Evolutionary conservation across 257 asterid genomes (phyloP).

Genomic region (Phtheirospermum japonicum): DNA sequence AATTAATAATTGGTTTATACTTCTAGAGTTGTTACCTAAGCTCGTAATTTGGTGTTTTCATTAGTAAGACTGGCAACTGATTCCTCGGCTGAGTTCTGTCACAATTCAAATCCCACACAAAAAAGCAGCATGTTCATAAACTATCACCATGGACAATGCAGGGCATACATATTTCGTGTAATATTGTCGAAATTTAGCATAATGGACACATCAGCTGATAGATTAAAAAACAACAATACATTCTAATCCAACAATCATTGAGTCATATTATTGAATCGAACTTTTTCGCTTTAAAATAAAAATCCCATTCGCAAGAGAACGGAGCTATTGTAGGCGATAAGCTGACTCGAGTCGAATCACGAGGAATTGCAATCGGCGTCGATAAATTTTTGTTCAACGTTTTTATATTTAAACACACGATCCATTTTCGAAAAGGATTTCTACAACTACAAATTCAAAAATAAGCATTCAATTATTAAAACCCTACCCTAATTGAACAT

Average conservation of each 20-base stretch:
- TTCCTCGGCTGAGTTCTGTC: slow-evolving; percentile 55
- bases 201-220: slow-evolving; percentile 11
- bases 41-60: slow-evolving; percentile 50
- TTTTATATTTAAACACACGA: too few species aligned
- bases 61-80: slow-evolving; percentile 45
- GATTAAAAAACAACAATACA: slow-evolving; percentile 16
- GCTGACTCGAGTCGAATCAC: too few species aligned
- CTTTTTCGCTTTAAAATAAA: background rate
- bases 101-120: slow-evolving; percentile 28
- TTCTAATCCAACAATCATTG: slow-evolving; percentile 10
- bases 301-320: too few species aligned
- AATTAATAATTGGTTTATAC: slow-evolving; percentile 5
- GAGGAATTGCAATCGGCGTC: too few species aligned
- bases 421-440: too few species aligned
- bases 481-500: too few species aligned
- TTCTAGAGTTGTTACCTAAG: slow-evolving; percentile 49
- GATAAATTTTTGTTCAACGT: too few species aligned
- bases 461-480: too few species aligned
- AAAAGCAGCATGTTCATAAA: slow-evolving; percentile 18
- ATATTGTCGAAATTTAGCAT: background rate
- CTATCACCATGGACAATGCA: slow-evolving; percentile 15
- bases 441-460: too few species aligned
- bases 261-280: background rate
- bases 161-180: background rate
- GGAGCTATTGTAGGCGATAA: too few species aligned